Evolutionary conservation across 805 yeast genomes (phyloP).

Genomic region (Candida railenensis): DNA sequence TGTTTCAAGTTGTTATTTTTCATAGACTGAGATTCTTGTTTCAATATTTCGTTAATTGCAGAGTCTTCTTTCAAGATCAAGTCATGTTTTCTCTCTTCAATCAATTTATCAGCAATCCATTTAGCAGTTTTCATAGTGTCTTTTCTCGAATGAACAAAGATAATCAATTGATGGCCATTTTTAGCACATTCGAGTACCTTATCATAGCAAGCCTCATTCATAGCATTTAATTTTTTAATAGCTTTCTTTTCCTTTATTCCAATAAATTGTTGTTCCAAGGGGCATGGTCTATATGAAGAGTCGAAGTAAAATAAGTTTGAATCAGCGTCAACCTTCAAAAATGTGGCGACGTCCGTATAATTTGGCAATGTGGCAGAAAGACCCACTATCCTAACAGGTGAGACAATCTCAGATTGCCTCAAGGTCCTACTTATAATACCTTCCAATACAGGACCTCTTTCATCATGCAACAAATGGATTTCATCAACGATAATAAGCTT

Average conservation of each 20-base stretch:
- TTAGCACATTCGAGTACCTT: slow-evolving; percentile 56
- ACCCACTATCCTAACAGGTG: slow-evolving; percentile 70
- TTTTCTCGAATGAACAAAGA: slow-evolving; percentile 92
- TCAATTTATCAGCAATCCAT: slow-evolving; percentile 62
- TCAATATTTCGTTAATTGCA: slow-evolving; percentile 49
- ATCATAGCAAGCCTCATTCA: slow-evolving; percentile 89
- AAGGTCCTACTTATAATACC: slow-evolving; percentile 77
- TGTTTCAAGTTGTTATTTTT: slow-evolving; percentile 55
- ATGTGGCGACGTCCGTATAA: slow-evolving; percentile 80
- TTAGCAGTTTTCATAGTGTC: slow-evolving; percentile 86
- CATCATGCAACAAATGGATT: slow-evolving; percentile 88
- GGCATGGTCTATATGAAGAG: slow-evolving; percentile 85
- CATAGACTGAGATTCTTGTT: slow-evolving; percentile 58
- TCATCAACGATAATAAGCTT: slow-evolving; percentile 83
- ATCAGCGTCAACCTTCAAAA: slow-evolving; percentile 59
- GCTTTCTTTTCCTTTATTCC: slow-evolving; percentile 86
- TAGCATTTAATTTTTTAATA: slow-evolving; percentile 71
- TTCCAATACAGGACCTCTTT: slow-evolving; percentile 93
- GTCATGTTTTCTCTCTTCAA: slow-evolving; percentile 52
- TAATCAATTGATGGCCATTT: slow-evolving; percentile 74
- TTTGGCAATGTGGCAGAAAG: slow-evolving; percentile 93
- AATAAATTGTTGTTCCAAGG: slow-evolving; percentile 81
- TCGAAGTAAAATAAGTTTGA: slow-evolving; percentile 79
- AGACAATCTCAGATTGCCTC: slow-evolving; percentile 43
- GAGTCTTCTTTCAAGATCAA: slow-evolving; percentile 46